phyloP scores from a whole-genome alignment of 805 yeast genomes.

The Yueomyces sp. region DNA sequence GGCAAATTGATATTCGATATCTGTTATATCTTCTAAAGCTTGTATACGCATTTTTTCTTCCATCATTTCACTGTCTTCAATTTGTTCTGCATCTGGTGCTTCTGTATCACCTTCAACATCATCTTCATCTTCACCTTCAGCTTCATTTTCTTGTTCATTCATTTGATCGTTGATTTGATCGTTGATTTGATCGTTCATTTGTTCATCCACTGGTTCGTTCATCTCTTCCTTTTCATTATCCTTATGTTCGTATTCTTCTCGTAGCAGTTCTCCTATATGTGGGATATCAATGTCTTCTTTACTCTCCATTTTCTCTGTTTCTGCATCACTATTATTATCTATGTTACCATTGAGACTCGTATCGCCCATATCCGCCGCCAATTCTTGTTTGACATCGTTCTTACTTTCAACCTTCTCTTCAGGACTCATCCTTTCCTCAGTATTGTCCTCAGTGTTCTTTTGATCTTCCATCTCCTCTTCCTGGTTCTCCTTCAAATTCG shows the following conservation, averaged over 20 bases:
- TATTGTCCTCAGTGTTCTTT: constrained; percentile 1
- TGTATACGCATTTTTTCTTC: constrained; percentile 16
- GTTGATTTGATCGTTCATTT: constrained; percentile 9
- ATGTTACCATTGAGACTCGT: too few species aligned
- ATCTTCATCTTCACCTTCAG: constrained; percentile 7
- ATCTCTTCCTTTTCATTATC: constrained; percentile 7
- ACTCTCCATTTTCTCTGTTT: constrained; percentile 83
- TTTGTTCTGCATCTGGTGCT: constrained; percentile 4
- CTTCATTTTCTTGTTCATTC: constrained; percentile 12
- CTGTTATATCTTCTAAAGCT: constrained; percentile 49
- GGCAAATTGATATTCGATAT: constrained; percentile 80
- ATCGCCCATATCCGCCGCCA: constrained; percentile 22
- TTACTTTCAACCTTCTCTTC: constrained; percentile 9
- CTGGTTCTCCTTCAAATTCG: too few species aligned
- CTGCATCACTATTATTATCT: constrained; percentile 52
- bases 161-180: constrained; percentile 9
- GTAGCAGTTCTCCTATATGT: constrained; percentile 10
- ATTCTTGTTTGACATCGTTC: constrained; percentile 41
- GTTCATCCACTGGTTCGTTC: constrained; percentile 4
- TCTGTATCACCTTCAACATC: constrained; percentile 3
- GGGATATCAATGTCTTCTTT: constrained; percentile 61
- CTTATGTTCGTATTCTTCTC: constrained; percentile 3
- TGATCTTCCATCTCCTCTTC: too few species aligned
- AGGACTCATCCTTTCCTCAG: constrained; percentile 15
- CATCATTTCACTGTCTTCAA: constrained; percentile 6